Conservation (phyloP, 306 rosid species). For the Vigna unguiculata region DNA sequence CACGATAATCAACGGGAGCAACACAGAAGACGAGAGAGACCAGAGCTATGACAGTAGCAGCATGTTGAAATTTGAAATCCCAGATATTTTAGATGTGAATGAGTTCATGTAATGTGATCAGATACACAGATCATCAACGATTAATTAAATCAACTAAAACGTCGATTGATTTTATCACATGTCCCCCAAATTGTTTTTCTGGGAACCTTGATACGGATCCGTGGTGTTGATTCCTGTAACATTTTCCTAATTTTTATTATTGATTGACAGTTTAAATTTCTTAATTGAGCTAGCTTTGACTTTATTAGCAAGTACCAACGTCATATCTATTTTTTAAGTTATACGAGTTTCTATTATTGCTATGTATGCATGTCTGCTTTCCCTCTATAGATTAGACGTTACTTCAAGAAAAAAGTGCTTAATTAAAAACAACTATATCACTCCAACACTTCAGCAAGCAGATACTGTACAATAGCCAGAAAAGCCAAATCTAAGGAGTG, state of each 20-base stretch:
- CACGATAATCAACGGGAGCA: conserved; percentile 53
- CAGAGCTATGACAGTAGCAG: conserved; percentile 74
- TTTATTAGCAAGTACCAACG: conserved; percentile 42
- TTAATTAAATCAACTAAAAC: conserved; percentile 32
- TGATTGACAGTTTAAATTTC: conserved; percentile 27
- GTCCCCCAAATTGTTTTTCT: not conserved
- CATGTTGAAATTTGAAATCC: conserved; percentile 71
- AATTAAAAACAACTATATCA: not conserved
- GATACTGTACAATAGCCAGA: not conserved
- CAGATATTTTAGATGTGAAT: conserved; percentile 59
- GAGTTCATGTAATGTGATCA: conserved; percentile 60
- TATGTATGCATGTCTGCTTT: conserved; percentile 10
- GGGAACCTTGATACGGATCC: conserved; percentile 27
- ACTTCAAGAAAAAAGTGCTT: conserved; percentile 12
- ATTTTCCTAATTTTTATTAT: conserved; percentile 47
- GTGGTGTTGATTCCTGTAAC: conserved; percentile 51
- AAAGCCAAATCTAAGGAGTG: not conserved
- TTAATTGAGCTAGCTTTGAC: conserved; percentile 36
- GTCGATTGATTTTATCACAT: conserved; percentile 32
- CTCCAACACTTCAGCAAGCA: not conserved
- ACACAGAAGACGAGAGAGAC: conserved; percentile 81
- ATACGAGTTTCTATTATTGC: conserved; percentile 55
- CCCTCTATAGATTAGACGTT: conserved; percentile 22
- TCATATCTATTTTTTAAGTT: not conserved
- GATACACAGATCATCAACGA: not conserved